Base-by-base conservation (phyloP, 345 rosid species). In the Trapa bicornis region DNA sequence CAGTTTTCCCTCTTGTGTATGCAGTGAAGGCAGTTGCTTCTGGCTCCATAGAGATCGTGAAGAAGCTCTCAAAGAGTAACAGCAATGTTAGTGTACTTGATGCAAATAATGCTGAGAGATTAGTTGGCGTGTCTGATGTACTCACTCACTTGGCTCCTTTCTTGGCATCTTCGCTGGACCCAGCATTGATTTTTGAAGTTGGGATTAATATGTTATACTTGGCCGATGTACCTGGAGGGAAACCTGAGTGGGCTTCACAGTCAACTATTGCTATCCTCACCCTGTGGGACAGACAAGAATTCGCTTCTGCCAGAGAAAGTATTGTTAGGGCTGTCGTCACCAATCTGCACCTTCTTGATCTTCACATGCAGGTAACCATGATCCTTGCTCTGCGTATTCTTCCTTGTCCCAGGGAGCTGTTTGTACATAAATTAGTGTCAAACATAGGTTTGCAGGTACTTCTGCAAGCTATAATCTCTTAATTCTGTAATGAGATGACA, bases 201-300 rank as follows among this genome's bases (percentile, higher is more conserved):
- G 98, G 96, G 35, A 90, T 93, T 68, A 90, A 90, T 78, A 88
- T 90, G 98, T 76, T 90, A 75, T 85, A 87, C 79, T 81, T 93
- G 80, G 97, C 98, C 37, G 98, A 93, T 80, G 98, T 90, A 68
- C 91, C 94, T 37, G 98, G 98, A 61, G 98, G 98, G 75, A 93
- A 90, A 83, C 92, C 97, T 0, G 98, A 93, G 79, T 93, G 97
- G 98, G 97, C 98, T 73, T 85, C 98, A 14, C 92, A 81, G 77
- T 93, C 98, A 33, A 90, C 86, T 72, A 90, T 88, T 64, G 97
- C 98, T 4, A 83, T 91, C 68, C 83, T 93, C 84, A 93, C 96
- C 7, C 97, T 93, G 22, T 93, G 98, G 98, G 98, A 93, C 74
- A 82, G 98, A 65, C 98, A 93, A 78, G 98, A 93, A 81, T 93